These are phyloP conservation scores for Xanthoparmelia taractica DNA, from an alignment of 495 filamentous ascomycete species.

Conservation along the genomic window DNA sequence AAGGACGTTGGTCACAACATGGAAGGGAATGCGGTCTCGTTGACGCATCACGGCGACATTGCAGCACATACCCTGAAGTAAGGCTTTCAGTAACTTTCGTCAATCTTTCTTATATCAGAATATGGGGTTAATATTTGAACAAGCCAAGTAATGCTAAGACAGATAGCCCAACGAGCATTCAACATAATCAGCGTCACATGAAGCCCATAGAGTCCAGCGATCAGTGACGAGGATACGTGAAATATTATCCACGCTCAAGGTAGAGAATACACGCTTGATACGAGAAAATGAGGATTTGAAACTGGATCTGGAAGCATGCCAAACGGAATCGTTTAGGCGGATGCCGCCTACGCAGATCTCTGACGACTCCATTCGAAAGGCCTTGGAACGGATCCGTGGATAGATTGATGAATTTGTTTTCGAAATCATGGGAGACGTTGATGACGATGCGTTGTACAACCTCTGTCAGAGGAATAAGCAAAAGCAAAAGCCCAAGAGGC, in stretches of 20 bases:
- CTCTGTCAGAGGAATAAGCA: neutral
- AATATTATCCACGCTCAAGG: neutral
- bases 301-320: neutral
- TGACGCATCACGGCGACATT: neutral
- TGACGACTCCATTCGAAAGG: slow-evolving; percentile 5
- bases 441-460: neutral
- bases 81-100: neutral
- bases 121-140: neutral
- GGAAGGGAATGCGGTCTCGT: neutral
- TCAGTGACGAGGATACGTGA: slow-evolving; percentile 16
- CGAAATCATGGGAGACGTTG: neutral
- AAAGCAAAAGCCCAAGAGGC: neutral
- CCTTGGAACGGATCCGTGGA: neutral
- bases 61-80: neutral
- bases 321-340: neutral
- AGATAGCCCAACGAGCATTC: no score
- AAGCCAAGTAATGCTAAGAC: neutral
- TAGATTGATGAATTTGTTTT: slow-evolving; percentile 7
- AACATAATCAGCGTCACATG: neutral
- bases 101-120: neutral
- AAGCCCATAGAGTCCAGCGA: neutral
- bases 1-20: neutral
- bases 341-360: slow-evolving; percentile 8
- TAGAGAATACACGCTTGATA: neutral
- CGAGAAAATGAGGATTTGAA: neutral